Evolutionary conservation across 495 filamentous ascomycete species (phyloP), one percentile per base, ranked within the genome.

Genomic region (Chaetomidium leptoderma): DNA sequence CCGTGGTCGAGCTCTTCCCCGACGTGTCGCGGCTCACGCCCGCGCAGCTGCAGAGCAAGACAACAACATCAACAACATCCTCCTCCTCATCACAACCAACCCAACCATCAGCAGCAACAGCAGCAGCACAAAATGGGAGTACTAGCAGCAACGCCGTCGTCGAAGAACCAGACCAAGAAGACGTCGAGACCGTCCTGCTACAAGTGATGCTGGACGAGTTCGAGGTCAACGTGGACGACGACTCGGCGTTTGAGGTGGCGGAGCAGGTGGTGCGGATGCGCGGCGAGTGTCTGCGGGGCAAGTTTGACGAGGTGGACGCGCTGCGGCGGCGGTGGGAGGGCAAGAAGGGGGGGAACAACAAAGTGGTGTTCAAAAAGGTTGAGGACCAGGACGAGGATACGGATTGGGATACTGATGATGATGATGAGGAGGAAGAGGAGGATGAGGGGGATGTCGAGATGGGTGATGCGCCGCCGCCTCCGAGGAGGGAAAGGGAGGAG

Each of bases 151-250:
- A n/a, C n/a, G n/a, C n/a, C n/a, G n/a, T n/a, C n/a, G n/a, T n/a
- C 10, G 67, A 70, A 0, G 88, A 92, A 56, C 90, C 87, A 29
- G 88, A 96, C 62, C 76, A 80, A n/a, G 82, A 86, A 43, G 90
- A 96, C 62, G 71, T 97, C 33, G 93, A 97, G 73, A 79, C 83
- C 42, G 83, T 90, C 13, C 75, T 97, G 51, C 73, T 95, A 27
- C 88, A 96, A 63, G 87, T 92, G 21, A 92, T 98, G 87, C 82
- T 86, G 59, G 95, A 97, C 72, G 92, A 98, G 72, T 98, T 97
- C 68, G 90, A 93, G 48, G 86, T 92, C 35, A 84, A 86, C 53
- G 81, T 97, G 16, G 93, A 97, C 64, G 92, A 97, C 72, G 92
- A 89, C 61, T 90, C 83, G 53, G 90, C 86, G 32, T 86, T 78